A percentile compares a stretch with the other conserved stretches of the same genome.
These are phyloP conservation scores for Saposhnikovia divaricata DNA, from an alignment of 129 eudicot genomes.

Conservation along the genomic window DNA sequence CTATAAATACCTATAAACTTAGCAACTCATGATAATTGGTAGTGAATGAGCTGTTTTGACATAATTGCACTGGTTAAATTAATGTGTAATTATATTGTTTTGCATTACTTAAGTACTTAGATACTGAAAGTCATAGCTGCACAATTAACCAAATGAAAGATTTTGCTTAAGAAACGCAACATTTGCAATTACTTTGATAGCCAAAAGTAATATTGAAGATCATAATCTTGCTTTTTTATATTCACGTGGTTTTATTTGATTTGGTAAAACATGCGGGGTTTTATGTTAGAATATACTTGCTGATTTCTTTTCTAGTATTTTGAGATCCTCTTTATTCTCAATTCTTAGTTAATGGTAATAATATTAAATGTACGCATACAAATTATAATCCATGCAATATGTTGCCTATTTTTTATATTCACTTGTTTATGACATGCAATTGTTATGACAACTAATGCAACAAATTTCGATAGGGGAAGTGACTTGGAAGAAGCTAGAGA, in stretches of 20 bases:
- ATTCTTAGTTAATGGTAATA: background rate
- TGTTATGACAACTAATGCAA: background rate
- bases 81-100: too few relatives aligned
- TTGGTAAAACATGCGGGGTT: background rate
- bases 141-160: too few relatives aligned
- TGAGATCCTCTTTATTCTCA: background rate
- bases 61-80: too few relatives aligned
- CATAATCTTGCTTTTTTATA: background rate
- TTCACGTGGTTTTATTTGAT: background rate
- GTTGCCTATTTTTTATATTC: background rate
- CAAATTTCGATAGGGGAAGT: slow-evolving; percentile 39
- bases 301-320: background rate
- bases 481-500: slow-evolving; percentile 20
- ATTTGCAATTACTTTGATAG: too few relatives aligned
- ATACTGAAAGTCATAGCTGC: too few relatives aligned
- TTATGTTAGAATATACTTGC: background rate
- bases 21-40: too few relatives aligned
- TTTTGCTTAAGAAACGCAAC: too few relatives aligned
- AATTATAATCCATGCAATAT: background rate
- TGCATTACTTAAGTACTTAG: too few relatives aligned
- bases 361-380: background rate
- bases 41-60: too few relatives aligned
- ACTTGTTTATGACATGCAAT: background rate
- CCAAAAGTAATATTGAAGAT: too few relatives aligned
- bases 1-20: too few relatives aligned